These are phyloP conservation scores for Verticillium tricorpus DNA, from an alignment of 2,329 filamentous ascomycete genomes.

Conservation along the genomic window DNA sequence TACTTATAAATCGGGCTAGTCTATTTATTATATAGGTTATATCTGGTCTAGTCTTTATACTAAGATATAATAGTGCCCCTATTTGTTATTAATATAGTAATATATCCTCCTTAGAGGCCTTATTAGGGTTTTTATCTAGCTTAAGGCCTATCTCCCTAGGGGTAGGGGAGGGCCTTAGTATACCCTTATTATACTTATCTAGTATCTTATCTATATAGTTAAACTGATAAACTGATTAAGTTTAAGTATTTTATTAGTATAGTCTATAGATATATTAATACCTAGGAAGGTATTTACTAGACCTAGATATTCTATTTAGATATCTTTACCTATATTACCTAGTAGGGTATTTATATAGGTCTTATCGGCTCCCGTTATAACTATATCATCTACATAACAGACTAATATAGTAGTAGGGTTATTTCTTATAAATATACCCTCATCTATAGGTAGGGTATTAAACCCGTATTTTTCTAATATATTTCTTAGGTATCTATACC, in stretches of 20 bases:
- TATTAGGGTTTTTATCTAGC: constrained; percentile 1
- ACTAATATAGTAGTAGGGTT: neutral
- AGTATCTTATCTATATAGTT: neutral
- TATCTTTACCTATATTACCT: neutral
- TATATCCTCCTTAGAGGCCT: neutral
- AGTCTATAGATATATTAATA: neutral
- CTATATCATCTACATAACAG: neutral
- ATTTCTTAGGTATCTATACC: neutral
- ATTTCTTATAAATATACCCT: neutral
- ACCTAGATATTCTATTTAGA: neutral
- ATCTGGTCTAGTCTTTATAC: neutral
- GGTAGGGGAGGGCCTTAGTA: too few relatives aligned
- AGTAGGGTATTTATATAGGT: neutral
- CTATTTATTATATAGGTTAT: neutral
- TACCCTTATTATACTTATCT: constrained; percentile 2
- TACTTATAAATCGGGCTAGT: neutral
- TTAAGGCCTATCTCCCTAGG: neutral
- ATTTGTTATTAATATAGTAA: neutral
- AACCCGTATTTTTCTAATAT: neutral
- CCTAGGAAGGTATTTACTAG: neutral
- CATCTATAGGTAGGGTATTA: neutral
- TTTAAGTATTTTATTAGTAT: too few relatives aligned
- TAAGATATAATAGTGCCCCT: neutral
- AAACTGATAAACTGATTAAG: too few relatives aligned
- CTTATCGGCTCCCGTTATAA: neutral